Percentiles rank a stretch among this genome's conserved stretches.
These are phyloP conservation scores for Venturia carpophila DNA, from an alignment of 2,329 filamentous ascomycete species.

Conservation along the genomic window DNA sequence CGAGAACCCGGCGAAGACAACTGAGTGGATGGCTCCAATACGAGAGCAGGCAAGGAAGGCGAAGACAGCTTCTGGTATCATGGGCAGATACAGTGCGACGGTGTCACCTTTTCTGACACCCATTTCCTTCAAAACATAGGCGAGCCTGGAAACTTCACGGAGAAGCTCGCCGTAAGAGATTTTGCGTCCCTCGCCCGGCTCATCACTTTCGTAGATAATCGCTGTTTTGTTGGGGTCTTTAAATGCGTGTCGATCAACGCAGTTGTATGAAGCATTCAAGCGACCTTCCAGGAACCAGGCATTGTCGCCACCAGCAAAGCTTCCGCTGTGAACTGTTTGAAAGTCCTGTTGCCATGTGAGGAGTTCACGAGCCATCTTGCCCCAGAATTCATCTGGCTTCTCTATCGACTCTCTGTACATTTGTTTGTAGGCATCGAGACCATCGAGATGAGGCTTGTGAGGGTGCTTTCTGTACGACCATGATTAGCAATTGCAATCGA, in stretches of 20 bases:
- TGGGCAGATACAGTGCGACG: conserved; percentile 93
- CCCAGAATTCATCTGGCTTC: conserved; percentile 87
- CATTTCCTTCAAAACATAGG: conserved; percentile 87
- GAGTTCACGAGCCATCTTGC: conserved; percentile 72
- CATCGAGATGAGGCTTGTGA: conserved; percentile 49
- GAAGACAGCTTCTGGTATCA: conserved; percentile 94
- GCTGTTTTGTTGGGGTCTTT: conserved; percentile 87
- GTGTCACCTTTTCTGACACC: conserved; percentile 96
- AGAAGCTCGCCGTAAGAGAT: conserved; percentile 92
- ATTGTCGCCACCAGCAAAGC: conserved; percentile 69
- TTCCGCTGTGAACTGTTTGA: conserved; percentile 74
- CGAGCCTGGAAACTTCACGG: conserved; percentile 78
- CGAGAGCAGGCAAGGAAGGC: conserved; percentile 85
- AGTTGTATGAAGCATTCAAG: conserved; percentile 95
- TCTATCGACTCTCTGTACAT: conserved; percentile 79
- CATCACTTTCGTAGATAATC: conserved; percentile 98
- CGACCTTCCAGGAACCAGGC: conserved; percentile 93
- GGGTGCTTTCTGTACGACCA: conserved; percentile 48
- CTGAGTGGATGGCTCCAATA: conserved; percentile 93
- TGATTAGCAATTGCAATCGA: conserved; percentile 4
- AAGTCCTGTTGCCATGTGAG: conserved; percentile 89
- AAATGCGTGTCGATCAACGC: conserved; percentile 92
- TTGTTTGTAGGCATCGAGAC: conserved; percentile 54
- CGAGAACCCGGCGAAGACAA: conserved; percentile 96
- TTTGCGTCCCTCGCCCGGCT: conserved; percentile 74